These are phyloP conservation scores for Erigeron philadelphicus DNA, from an alignment of 140 eudicot species.

Conservation along the genomic window DNA sequence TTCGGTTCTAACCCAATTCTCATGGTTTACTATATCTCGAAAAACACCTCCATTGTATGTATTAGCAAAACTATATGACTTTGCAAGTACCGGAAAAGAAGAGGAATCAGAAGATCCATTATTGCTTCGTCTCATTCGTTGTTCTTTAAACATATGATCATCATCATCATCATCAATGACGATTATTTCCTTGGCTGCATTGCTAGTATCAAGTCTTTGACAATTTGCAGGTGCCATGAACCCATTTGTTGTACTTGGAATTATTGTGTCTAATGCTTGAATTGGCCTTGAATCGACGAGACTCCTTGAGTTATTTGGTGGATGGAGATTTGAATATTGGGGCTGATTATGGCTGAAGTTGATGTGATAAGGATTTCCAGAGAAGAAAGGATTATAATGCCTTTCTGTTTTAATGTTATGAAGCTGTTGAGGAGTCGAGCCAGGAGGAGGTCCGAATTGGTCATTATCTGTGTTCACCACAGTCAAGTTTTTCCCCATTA, in stretches of 20 bases:
- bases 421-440: slow-evolving; percentile 20
- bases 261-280: slow-evolving; percentile 16
- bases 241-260: slow-evolving; percentile 20
- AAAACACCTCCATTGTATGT: not conserved
- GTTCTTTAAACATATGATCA: slow-evolving; percentile 16
- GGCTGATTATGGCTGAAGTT: slow-evolving; percentile 16
- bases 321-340: slow-evolving; percentile 25
- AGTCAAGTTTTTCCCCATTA: slow-evolving; percentile 83
- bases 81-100: not conserved
- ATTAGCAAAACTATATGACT: not conserved
- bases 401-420: slow-evolving; percentile 19
- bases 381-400: slow-evolving; percentile 18
- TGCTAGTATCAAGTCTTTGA: slow-evolving; percentile 19
- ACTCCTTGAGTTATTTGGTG: slow-evolving; percentile 22
- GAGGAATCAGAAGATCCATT: not conserved
- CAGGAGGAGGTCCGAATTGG: slow-evolving; percentile 24
- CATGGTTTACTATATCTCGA: not conserved
- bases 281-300: slow-evolving; percentile 11
- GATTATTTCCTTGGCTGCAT: slow-evolving; percentile 37
- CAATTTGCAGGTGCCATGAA: slow-evolving; percentile 19
- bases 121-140: not conserved
- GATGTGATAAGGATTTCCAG: slow-evolving; percentile 20
- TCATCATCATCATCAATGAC: slow-evolving; percentile 44
- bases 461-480: slow-evolving; percentile 57
- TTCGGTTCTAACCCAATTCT: slow-evolving; percentile 1